phyloP scores from a whole-genome alignment of 306 rosid species.

The Quercus gilva region DNA sequence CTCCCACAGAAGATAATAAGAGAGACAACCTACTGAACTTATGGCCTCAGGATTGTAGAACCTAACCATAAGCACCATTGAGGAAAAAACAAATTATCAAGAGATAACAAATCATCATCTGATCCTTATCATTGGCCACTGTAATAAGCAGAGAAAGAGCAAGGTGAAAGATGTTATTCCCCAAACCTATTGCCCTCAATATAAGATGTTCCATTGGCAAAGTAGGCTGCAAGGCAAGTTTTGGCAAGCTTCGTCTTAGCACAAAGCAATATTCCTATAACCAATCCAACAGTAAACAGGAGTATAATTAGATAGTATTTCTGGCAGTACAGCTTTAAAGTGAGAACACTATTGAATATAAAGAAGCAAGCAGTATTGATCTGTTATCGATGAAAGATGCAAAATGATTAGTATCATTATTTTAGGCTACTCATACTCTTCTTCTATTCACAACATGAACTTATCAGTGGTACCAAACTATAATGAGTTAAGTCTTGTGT shows the following conservation, averaged over 20 bases:
- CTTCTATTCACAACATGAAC: not conserved
- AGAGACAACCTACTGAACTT: not conserved
- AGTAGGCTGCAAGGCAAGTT: conserved; percentile 70
- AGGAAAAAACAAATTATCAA: not conserved
- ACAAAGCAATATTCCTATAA: conserved; percentile 75
- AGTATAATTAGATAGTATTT: conserved; percentile 13
- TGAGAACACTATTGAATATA: not conserved
- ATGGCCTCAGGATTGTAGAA: not conserved
- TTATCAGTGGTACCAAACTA: not conserved
- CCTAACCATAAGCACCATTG: not conserved
- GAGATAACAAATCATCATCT: not conserved
- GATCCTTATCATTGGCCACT: not conserved
- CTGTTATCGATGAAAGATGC: not conserved
- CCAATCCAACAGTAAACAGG: conserved; percentile 20
- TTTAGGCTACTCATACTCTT: not conserved
- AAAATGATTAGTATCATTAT: not conserved
- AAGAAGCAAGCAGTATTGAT: conserved; percentile 1
- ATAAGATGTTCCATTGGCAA: conserved; percentile 80
- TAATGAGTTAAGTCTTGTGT: not conserved
- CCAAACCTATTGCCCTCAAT: conserved; percentile 60
- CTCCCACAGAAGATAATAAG: not conserved
- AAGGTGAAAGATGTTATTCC: conserved; percentile 14
- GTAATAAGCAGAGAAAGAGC: conserved; percentile 1
- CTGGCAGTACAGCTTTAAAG: not conserved
- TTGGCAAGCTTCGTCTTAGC: conserved; percentile 81